Base-by-base conservation (phyloP, 805 yeast species). In the Zygosaccharomyces bisporus region DNA sequence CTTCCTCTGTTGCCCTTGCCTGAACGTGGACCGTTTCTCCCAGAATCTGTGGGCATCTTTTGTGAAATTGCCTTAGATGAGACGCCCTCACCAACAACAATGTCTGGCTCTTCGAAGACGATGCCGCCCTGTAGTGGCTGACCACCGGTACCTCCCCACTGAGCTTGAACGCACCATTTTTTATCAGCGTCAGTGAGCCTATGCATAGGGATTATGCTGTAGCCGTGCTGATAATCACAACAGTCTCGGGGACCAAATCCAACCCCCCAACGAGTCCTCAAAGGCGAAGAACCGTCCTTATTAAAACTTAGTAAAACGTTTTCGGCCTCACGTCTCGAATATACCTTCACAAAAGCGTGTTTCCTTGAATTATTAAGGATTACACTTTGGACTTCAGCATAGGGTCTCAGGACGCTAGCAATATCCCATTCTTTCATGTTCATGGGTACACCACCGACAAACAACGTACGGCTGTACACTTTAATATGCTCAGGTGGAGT, bases 191-290 rank as follows among this genome's bases (percentile, higher is more conserved):
- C 99, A 0, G 99, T 93, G 54, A 93, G 74, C 57, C 96, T 78
- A 47, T 77, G 78, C 39, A 93, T 69, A 12, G 98, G 96, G 49
- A 93, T 88, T 29, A 89, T 77, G 48, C 95, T 84, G 30, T 83
- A 75, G 50, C 99, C 99, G 46, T 83, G 83, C 60, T 83, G 90
- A 67, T 93, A 93, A 67, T 93, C 95, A 64, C 96, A 87, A 71
- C 98, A 91, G 65, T 93, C 98, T 71, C 99, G 80, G 43, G 99
- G 99, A 4, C 99, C 99, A 60, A 86, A 93, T 1, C 99, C 99
- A 50, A 93, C 98, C 54, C 98, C 99, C 99, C 99, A 93, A 62
- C 96, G 77, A 4, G 95, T 86, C 67, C 98, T 79, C 54, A 93
- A 71, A 63, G 54, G 79, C 70, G 61, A 68, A 7, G 77, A 65